Evolutionary conservation across 306 rosid species (phyloP), one percentile per base, ranked within the genome.

Genomic region (Casuarina equisetifolia): DNA sequence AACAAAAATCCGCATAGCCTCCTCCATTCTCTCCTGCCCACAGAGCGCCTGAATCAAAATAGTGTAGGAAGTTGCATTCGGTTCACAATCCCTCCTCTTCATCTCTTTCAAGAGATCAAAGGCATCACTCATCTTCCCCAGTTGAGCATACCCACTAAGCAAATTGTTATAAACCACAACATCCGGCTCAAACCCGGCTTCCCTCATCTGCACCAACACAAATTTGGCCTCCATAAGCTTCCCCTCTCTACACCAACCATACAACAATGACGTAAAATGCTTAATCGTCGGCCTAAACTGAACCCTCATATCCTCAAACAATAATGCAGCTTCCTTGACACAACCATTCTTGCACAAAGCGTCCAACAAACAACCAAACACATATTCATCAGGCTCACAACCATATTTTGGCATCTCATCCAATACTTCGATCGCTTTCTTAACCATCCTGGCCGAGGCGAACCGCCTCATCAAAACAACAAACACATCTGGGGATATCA

Each of bases 221-320:
- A 83, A 74, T 43, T 90, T 90, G 5, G 97, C 97, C 82, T 91
- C 98, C 87, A 90, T 80, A 42, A 89, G 88, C 83, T 86, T 88
- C 78, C 98, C 97, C 86, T 89, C 93, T 71, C 82, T 85, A 76
- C 98, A 93, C 97, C 98, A 93, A 84, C 97, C 98, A 46, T 93
- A 88, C 87, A 93, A 82, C 92, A 93, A 81, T 0, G 96, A 91
- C 42, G 97, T 90, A 80, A 93, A 91, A 86, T 93, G 96, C 77
- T 74, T 87, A 52, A 88, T 61, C 54, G 81, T 86, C 1, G 97
- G 92, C 4, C 57, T 74, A 80, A 91, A 91, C 54, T 81, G 78
- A 70, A 78, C 74, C 59, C 92, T 77, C 91, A 90, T 88, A 74
- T 93, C 98, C 80, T 91, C 97, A 77, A 91, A 93, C 64, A 91